Evolutionary conservation across 2,329 filamentous ascomycete genomes (phyloP).

Genomic region (Exophiala lecanii-corni): DNA sequence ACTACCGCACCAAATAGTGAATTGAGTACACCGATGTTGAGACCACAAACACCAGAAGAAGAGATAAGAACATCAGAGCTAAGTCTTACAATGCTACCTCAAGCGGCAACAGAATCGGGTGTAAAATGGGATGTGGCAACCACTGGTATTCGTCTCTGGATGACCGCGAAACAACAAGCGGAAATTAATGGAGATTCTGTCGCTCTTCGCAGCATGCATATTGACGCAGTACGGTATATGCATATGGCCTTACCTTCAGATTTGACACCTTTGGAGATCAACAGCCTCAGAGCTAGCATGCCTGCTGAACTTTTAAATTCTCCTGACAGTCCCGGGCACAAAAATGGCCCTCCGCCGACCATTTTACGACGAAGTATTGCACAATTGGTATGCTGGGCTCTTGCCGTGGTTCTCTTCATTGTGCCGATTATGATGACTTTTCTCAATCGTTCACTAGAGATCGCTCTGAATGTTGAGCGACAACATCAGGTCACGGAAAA

Average conservation of each 20-base stretch:
- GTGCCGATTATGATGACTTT: constrained; percentile 19
- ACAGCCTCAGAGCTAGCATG: constrained; percentile 19
- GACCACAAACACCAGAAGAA: constrained; percentile 17
- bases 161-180: constrained; percentile 19
- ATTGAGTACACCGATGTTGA: constrained; percentile 14
- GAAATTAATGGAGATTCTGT: constrained; percentile 15
- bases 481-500: constrained; percentile 61
- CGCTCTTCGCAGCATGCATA: constrained; percentile 21
- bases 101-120: constrained; percentile 11
- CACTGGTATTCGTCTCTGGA: constrained; percentile 18
- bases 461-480: constrained; percentile 56
- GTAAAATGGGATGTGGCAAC: constrained; percentile 22
- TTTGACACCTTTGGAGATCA: constrained; percentile 17
- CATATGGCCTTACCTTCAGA: constrained; percentile 19
- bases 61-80: constrained; percentile 7
- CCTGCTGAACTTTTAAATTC: constrained; percentile 8
- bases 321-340: not conserved
- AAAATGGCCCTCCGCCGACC: constrained; percentile 4
- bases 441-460: constrained; percentile 34
- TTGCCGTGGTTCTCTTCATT: constrained; percentile 18
- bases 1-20: constrained; percentile 12
- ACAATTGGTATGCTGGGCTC: constrained; percentile 18
- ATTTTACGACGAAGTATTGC: constrained; percentile 17
- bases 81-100: constrained; percentile 18
- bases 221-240: constrained; percentile 22